A percentile compares a stretch with the other conserved stretches of the same genome.
Evolutionary conservation across 768 basidiomycete genomes (phyloP).

Genomic region (Phylloporus sp.): DNA sequence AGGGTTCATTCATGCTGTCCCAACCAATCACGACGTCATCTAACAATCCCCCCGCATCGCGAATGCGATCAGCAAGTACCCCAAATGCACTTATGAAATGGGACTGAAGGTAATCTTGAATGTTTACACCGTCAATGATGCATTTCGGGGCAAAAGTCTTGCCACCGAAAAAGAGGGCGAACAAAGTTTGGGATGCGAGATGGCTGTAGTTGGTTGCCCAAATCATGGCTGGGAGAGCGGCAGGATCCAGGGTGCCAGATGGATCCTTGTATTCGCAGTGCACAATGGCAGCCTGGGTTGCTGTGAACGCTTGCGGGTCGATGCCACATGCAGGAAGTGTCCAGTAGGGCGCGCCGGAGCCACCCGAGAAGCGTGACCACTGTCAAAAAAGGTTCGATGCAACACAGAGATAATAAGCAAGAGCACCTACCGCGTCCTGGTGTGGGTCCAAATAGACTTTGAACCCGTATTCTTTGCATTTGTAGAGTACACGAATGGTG

Average conservation of each 20-base stretch:
- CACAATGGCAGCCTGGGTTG: conserved; percentile 80
- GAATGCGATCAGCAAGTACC: conserved; percentile 69
- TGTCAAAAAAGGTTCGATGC: conserved; percentile 25
- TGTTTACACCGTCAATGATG: conserved; percentile 85
- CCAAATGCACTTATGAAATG: conserved; percentile 78
- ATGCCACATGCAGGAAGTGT: conserved; percentile 88
- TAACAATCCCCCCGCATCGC: conserved; percentile 67
- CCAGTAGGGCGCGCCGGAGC: conserved; percentile 95
- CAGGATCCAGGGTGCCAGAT: conserved; percentile 59
- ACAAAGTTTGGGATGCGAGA: conserved; percentile 81
- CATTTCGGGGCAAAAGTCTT: conserved; percentile 88
- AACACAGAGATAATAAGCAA: neutral
- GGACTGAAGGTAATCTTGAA: conserved; percentile 81
- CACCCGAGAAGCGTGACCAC: conserved; percentile 96
- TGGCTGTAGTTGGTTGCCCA: conserved; percentile 97
- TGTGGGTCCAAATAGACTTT: conserved; percentile 93
- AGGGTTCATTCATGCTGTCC: conserved; percentile 96
- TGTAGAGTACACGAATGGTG: conserved; percentile 77
- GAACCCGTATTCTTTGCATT: conserved; percentile 91
- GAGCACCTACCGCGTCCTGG: conserved; percentile 78
- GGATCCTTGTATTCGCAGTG: conserved; percentile 80
- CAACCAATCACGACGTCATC: conserved; percentile 93
- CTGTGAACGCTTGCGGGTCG: conserved; percentile 78
- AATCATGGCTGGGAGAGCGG: conserved; percentile 84
- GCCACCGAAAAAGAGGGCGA: conserved; percentile 94